Conservation (phyloP, 352 stramenopile genomes). For the Pilasporangium apinafurcum region DNA sequence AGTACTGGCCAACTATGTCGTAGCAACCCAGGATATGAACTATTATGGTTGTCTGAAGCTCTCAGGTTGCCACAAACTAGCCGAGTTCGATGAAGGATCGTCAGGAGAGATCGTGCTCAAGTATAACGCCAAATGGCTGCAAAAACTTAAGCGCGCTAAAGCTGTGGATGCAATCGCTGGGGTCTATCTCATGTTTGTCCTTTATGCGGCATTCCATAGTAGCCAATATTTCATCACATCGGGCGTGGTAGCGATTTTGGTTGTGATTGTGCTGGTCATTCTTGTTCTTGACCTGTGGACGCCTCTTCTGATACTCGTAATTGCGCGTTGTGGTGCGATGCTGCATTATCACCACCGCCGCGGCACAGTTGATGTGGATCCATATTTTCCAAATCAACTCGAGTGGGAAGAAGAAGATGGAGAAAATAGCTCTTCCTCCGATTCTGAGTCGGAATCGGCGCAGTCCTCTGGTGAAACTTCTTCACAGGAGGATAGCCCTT, state of each 20-base stretch:
- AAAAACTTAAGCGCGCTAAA: constrained; percentile 53
- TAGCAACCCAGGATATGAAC: constrained; percentile 50
- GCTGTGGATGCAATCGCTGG: constrained; percentile 38
- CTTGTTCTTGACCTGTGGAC: constrained; percentile 62
- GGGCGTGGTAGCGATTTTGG: constrained; percentile 32
- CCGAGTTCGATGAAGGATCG: constrained; percentile 18
- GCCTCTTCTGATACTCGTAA: constrained; percentile 59
- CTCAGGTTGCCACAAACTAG: constrained; percentile 26
- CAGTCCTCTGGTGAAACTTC: constrained; percentile 8
- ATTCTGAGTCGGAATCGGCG: constrained; percentile 1
- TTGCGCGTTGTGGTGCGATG: constrained; percentile 40
- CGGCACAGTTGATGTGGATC: constrained; percentile 47
- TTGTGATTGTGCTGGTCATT: constrained; percentile 28
- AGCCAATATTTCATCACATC: constrained; percentile 41
- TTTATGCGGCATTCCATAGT: constrained; percentile 58
- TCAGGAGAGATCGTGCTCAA: constrained; percentile 51
- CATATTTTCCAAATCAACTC: constrained; percentile 63
- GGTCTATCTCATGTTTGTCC: constrained; percentile 63
- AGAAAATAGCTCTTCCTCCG: not conserved
- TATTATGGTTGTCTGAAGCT: constrained; percentile 55
- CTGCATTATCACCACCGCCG: constrained; percentile 50
- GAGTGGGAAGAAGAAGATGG: constrained; percentile 48
- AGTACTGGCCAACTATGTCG: constrained; percentile 44
- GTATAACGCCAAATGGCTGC: constrained; percentile 62
- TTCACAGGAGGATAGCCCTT: constrained; percentile 5